These are phyloP conservation scores for Debaryomyces sp. DNA, from an alignment of 1,139 yeast species.

Conservation along the genomic window DNA sequence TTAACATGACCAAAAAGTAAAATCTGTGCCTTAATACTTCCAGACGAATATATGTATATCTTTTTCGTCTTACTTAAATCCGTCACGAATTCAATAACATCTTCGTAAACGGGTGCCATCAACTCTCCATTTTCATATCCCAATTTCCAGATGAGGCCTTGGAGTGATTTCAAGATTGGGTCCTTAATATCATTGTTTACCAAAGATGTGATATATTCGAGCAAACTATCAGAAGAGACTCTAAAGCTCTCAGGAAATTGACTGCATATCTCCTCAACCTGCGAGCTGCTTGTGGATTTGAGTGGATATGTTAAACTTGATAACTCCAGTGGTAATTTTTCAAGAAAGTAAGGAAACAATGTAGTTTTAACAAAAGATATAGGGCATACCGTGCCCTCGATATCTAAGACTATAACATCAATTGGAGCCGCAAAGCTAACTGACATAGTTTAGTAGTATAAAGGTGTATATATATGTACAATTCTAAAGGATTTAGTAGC, in stretches of 20 bases:
- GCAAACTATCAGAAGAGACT: slow-evolving; percentile 27
- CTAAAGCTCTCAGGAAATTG: slow-evolving; percentile 47
- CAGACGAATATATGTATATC: slow-evolving; percentile 86
- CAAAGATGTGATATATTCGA: slow-evolving; percentile 53
- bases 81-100: slow-evolving; percentile 64
- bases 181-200: slow-evolving; percentile 77
- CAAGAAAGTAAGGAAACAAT: slow-evolving; percentile 57
- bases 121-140: slow-evolving; percentile 80
- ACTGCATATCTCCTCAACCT: slow-evolving; percentile 34
- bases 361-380: slow-evolving; percentile 81
- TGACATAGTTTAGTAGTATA: neutral
- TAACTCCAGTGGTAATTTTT: slow-evolving; percentile 28
- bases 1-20: slow-evolving; percentile 69
- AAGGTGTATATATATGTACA: neutral
- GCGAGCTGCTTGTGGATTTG: slow-evolving; percentile 12
- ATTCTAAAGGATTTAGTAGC: neutral
- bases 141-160: slow-evolving; percentile 79
- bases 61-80: slow-evolving; percentile 28
- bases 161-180: slow-evolving; percentile 73
- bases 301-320: slow-evolving; percentile 38
- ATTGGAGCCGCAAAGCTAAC: neutral
- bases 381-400: slow-evolving; percentile 93
- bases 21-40: slow-evolving; percentile 84
- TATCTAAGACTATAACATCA: slow-evolving; percentile 56
- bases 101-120: slow-evolving; percentile 74